Evolutionary conservation across 192 early-diverging fungal species (phyloP), one percentile per base, ranked within the genome.

Genomic region (Mortierella claussenii): DNA sequence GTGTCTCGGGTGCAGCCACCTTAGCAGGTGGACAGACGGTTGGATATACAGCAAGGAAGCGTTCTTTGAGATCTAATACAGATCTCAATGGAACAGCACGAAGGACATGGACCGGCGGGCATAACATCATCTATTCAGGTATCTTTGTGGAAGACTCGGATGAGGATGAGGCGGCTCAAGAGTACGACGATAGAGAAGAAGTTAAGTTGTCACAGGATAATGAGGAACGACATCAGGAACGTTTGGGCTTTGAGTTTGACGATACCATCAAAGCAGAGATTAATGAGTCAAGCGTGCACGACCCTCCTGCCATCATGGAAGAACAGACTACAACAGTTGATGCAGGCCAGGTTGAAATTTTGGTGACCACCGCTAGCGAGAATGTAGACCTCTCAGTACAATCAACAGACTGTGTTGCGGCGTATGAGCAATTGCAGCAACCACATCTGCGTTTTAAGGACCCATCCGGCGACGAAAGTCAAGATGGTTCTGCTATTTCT

Each of bases 121-220:
- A 67, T 31, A 76, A 65, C 46, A 76, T 76, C 47, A 76, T 76
- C n/a, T 76, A 76, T 31, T 76, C 73, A 11, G 73, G 73, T 6
- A 76, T 76, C 30, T 60, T 76, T 43, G 58, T 66, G 9, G 73
- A 76, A 10, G 65, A 60, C n/a, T 76, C 73, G 6, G 73, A 67
- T 33, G 73, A 75, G 1, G 51, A 50, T 30, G 62, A 50, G 2
- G 18, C 27, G 4, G 49, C 46, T 3, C 43, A 26, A 2, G 55
- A 26, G 12, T 28, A 31, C 3, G 48, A 24, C 2, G 45, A 7
- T 10, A 55, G 33, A 20, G 61, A 47, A 4, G 43, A 28, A 28
- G 5, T 8, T 21, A 21, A 15, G n/a, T 24, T n/a, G n/a, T n/a
- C n/a, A n/a, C n/a, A n/a, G n/a, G 27, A 36, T 62, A 47, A 49